phyloP scores from a whole-genome alignment of 768 basidiomycete genomes.

The Trametes maxima region DNA sequence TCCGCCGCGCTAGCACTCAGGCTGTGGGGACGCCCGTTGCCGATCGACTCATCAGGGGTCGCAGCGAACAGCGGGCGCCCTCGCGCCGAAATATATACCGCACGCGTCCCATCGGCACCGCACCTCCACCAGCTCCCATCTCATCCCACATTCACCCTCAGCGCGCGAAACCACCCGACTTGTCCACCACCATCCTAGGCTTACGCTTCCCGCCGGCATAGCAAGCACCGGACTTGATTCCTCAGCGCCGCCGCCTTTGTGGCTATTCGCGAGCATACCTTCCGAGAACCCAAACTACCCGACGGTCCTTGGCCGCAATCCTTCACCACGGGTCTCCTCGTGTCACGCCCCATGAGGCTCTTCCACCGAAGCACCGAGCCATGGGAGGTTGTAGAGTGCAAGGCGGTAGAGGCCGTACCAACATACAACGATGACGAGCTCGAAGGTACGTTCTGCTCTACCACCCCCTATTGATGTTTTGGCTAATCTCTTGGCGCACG shows the following conservation, averaged over 20 bases:
- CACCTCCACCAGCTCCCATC: neutral
- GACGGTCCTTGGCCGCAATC: neutral
- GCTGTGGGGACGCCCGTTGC: neutral
- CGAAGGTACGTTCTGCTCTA: constrained; percentile 43
- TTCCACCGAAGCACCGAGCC: constrained; percentile 56
- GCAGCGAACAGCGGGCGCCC: neutral
- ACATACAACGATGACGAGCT: constrained; percentile 56
- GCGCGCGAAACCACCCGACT: too few relatives aligned
- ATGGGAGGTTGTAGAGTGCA: constrained; percentile 80
- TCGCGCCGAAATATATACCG: neutral
- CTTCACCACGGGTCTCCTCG: constrained; percentile 6
- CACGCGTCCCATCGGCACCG: neutral
- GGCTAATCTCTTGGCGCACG: too few relatives aligned
- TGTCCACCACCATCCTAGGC: too few relatives aligned
- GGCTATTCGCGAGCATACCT: neutral
- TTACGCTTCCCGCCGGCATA: too few relatives aligned
- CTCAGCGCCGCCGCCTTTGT: neutral
- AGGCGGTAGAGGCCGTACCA: constrained; percentile 62
- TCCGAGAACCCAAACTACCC: too few relatives aligned
- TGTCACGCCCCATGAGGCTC: constrained; percentile 26
- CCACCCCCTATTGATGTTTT: constrained; percentile 19
- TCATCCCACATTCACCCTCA: neutral
- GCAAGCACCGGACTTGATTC: too few relatives aligned
- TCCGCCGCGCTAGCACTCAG: neutral
- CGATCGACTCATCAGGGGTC: neutral